phyloP scores from a whole-genome alignment of 306 rosid genomes.

The Cucurbita ficifolia region DNA sequence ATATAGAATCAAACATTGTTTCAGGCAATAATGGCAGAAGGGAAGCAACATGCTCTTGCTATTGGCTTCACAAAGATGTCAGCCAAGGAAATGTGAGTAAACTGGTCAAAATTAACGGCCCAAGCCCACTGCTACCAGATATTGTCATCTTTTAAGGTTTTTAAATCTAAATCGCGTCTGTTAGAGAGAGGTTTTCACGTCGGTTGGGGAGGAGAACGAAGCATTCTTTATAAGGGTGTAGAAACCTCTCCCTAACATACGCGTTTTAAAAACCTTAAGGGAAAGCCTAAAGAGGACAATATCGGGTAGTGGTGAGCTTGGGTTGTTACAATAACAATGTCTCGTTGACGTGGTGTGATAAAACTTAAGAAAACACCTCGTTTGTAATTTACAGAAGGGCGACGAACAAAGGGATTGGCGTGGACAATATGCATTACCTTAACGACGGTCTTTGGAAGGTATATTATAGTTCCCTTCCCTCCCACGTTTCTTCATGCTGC shows the following conservation, averaged over 20 bases:
- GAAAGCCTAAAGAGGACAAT: too few species aligned
- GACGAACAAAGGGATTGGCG: conserved; percentile 90
- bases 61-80: conserved; percentile 98
- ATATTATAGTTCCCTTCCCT: conserved; percentile 7
- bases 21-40: conserved; percentile 99
- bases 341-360: not conserved
- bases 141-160: too few species aligned
- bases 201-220: too few species aligned
- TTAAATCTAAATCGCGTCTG: too few species aligned
- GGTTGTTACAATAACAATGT: too few species aligned
- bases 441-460: conserved; percentile 99
- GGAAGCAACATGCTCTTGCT: conserved; percentile 96
- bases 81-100: conserved; percentile 83
- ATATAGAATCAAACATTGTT: conserved; percentile 11
- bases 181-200: too few species aligned
- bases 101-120: not conserved
- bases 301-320: too few species aligned
- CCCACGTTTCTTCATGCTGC: not conserved
- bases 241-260: too few species aligned
- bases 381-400: conserved; percentile 43
- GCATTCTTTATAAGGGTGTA: too few species aligned
- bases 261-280: too few species aligned
- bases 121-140: not conserved
- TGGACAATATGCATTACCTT: conserved; percentile 96
- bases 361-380: not conserved